Base-by-base conservation (phyloP, 306 rosid genomes). In the Pyrus bretschneideri region DNA sequence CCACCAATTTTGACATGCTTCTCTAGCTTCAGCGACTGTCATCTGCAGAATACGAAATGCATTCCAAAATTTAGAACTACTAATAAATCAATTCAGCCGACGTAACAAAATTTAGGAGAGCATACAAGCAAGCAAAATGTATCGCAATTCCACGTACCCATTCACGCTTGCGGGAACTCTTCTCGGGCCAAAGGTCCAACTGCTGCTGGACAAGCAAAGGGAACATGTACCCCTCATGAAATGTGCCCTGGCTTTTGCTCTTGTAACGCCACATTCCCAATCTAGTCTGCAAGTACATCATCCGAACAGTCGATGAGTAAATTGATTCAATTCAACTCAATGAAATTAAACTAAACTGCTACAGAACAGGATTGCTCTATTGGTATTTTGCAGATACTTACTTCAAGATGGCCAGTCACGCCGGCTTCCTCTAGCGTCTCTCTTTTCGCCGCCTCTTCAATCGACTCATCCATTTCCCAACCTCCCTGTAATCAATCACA, bases 391-490 rank as follows among this genome's bases (percentile, higher is more conserved):
- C 61, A 76, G 75, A 82, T 73, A 83, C 96, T 80, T 3, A 94
- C 98, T 79, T 88, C 90, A 63, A 94, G 84, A 30, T 73, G 63
- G 81, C 98, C 98, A 65, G 72, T 25, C 45, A 94, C 96, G 1
- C 98, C 98, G 67, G 98, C 98, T 87, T 94, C 98, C 80, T 94
- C 98, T 2, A 89, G 17, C 9, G 97, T 94, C 72, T 94, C 98
- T 70, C 98, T 89, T 66, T 45, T 38, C 73, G 98, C 98, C 22
- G 98, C 98, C n/a, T 83, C 87, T 67, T 87, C 94, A 78, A 83
- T 94, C 11, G 93, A 82, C 73, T 94, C 98, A 73, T 91, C 98
- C 67, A 29, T 38, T 79, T 94, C 98, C 98, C 98, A 94, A 78
- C 98, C 98, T n/a, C 98, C 98, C 96, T 92, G 82, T 76, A 44